Conservation (phyloP, 2,329 filamentous ascomycete genomes). For the Periglandula ipomoeae region DNA sequence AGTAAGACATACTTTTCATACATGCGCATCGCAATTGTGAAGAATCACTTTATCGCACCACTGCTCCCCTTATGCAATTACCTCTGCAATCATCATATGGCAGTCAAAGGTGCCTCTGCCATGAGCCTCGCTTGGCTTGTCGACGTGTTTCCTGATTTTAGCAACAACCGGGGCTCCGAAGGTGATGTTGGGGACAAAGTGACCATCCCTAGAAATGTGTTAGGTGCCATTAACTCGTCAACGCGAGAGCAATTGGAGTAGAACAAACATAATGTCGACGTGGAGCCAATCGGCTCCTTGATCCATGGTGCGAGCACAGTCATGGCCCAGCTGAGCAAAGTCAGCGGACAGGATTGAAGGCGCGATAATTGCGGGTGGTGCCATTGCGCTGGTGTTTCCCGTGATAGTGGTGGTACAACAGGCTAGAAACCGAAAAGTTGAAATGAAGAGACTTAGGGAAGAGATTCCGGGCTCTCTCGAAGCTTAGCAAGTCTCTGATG, state of each 20-base stretch:
- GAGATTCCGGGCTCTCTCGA: neutral
- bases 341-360: slow-evolving; percentile 97
- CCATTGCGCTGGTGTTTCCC: slow-evolving; percentile 45
- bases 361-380: slow-evolving; percentile 86
- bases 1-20: too few species aligned
- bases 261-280: slow-evolving; percentile 72
- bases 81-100: slow-evolving; percentile 99
- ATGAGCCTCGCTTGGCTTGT: slow-evolving; percentile 56
- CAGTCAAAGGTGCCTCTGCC: slow-evolving; percentile 95
- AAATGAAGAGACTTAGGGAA: neutral
- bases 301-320: slow-evolving; percentile 77
- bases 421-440: neutral
- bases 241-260: neutral
- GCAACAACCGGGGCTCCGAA: slow-evolving; percentile 93
- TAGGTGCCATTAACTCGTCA: neutral
- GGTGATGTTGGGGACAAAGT: slow-evolving; percentile 98
- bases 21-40: too few species aligned
- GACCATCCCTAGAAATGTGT: slow-evolving; percentile 65
- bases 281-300: slow-evolving; percentile 89
- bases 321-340: slow-evolving; percentile 79
- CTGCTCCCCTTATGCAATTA: slow-evolving; percentile 26
- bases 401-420: neutral
- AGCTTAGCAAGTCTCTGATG: slow-evolving; percentile 7
- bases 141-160: slow-evolving; percentile 82
- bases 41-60: neutral